Conservation (phyloP, 306 rosid genomes). For the Begonia fuchsioides region DNA sequence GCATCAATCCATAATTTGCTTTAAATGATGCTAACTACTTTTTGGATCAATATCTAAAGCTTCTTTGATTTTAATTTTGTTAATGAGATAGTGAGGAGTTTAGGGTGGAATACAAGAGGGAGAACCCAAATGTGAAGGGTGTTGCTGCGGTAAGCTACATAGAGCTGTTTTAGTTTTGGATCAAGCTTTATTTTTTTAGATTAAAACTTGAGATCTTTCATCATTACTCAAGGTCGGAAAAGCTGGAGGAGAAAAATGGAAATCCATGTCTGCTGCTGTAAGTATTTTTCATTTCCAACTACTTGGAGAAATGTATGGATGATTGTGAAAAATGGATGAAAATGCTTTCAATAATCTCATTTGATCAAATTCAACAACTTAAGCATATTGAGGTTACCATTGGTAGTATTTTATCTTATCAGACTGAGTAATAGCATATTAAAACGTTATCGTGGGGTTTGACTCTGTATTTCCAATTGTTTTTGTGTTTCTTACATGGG, state of each 20-base stretch:
- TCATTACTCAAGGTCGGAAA: conserved; percentile 63
- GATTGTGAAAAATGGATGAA: no score
- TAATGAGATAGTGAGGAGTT: conserved; percentile 52
- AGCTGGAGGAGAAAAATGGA: conserved; percentile 95
- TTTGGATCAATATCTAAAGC: neutral
- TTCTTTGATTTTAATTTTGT: neutral
- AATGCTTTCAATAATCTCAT: no score
- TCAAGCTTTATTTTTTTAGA: neutral
- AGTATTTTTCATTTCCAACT: conserved; percentile 15
- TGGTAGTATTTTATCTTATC: no score
- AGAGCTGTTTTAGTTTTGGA: neutral
- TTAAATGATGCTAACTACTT: neutral
- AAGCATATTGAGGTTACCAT: no score
- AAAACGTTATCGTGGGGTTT: no score
- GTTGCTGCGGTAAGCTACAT: conserved; percentile 62
- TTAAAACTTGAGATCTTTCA: neutral
- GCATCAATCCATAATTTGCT: conserved; percentile 21
- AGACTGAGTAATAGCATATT: no score
- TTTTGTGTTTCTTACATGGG: no score
- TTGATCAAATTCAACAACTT: no score
- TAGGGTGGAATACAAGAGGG: conserved; percentile 62
- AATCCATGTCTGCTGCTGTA: conserved; percentile 53
- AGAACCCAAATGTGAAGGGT: conserved; percentile 62
- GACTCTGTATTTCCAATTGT: no score
- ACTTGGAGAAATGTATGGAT: neutral